phyloP scores from a whole-genome alignment of 345 rosid genomes.

The Brassica carinata region DNA sequence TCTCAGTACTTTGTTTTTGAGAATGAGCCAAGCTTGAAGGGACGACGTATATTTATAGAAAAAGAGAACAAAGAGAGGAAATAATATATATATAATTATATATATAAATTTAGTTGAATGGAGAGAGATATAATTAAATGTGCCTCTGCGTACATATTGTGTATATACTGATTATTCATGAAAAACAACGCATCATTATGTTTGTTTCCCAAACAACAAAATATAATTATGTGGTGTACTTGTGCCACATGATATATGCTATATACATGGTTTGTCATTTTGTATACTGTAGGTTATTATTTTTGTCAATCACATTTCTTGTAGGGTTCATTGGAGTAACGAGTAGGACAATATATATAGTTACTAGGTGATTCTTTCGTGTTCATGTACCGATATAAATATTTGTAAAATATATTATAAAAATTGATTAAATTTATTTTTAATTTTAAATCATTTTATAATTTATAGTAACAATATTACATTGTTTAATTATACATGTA shows the following conservation, averaged over 20 bases:
- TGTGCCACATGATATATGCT: conserved; percentile 37
- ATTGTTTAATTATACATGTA: no score
- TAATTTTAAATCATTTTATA: no score
- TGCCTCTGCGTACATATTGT: conserved; percentile 28
- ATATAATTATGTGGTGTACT: conserved; percentile 31
- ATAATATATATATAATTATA: conserved; percentile 5
- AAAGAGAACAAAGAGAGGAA: conserved; percentile 22
- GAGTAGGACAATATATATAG: conserved; percentile 3
- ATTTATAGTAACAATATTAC: no score
- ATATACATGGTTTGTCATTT: conserved; percentile 35
- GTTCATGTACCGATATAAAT: no score
- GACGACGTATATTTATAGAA: conserved; percentile 31
- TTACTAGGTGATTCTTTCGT: background rate
- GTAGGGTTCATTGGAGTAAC: conserved; percentile 34
- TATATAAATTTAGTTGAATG: conserved; percentile 27
- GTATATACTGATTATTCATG: conserved; percentile 39
- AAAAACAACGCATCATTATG: conserved; percentile 40
- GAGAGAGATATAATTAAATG: conserved; percentile 38
- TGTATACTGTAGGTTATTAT: conserved; percentile 14
- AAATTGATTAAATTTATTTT: no score
- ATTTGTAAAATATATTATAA: no score
- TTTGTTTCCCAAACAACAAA: conserved; percentile 40
- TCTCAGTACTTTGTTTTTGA: conserved; percentile 14
- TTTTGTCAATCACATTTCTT: conserved; percentile 27
- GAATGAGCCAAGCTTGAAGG: conserved; percentile 26